A percentile compares a stretch with the other conserved stretches of the same genome.
Evolutionary conservation across 306 rosid species (phyloP).

Genomic region (Cucurbita moschata): DNA sequence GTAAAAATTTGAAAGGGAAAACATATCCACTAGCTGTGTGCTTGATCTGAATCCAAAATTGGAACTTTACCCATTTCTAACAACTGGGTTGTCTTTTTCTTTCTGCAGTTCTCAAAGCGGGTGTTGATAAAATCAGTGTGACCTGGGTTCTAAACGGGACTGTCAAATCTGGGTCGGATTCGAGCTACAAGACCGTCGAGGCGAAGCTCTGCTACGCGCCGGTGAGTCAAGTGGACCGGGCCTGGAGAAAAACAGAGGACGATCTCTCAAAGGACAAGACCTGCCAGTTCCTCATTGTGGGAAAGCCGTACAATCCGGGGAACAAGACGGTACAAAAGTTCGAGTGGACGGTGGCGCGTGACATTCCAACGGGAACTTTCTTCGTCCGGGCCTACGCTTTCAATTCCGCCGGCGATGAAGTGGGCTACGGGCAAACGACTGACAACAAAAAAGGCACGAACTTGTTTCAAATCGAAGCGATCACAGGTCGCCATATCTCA

Average conservation of each 20-base stretch:
- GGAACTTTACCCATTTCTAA: background rate
- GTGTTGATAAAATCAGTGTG: slow-evolving; percentile 43
- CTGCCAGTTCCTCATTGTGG: slow-evolving; percentile 38
- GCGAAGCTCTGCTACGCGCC: slow-evolving; percentile 72
- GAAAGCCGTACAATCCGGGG: slow-evolving; percentile 34
- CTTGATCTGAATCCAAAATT: background rate
- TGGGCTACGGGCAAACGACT: slow-evolving; percentile 61
- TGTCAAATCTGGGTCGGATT: slow-evolving; percentile 34
- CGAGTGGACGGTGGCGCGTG: slow-evolving; percentile 34
- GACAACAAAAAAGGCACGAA: slow-evolving; percentile 22
- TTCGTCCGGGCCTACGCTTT: slow-evolving; percentile 70
- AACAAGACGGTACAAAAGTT: slow-evolving; percentile 30
- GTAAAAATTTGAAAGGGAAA: too few species aligned
- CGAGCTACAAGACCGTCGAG: slow-evolving; percentile 49
- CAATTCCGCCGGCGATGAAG: slow-evolving; percentile 30
- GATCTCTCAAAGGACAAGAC: slow-evolving; percentile 57
- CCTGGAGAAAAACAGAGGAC: slow-evolving; percentile 81
- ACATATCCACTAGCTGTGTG: too few species aligned
- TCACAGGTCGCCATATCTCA: slow-evolving; percentile 66
- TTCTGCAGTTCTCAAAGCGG: slow-evolving; percentile 48
- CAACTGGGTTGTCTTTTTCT: background rate
- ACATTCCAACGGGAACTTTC: slow-evolving; percentile 52
- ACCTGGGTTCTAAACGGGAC: slow-evolving; percentile 50
- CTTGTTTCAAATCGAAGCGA: slow-evolving; percentile 38
- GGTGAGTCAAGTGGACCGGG: slow-evolving; percentile 63